Conservation (phyloP, 2,329 filamentous ascomycete genomes). For the Alternaria sp. region DNA sequence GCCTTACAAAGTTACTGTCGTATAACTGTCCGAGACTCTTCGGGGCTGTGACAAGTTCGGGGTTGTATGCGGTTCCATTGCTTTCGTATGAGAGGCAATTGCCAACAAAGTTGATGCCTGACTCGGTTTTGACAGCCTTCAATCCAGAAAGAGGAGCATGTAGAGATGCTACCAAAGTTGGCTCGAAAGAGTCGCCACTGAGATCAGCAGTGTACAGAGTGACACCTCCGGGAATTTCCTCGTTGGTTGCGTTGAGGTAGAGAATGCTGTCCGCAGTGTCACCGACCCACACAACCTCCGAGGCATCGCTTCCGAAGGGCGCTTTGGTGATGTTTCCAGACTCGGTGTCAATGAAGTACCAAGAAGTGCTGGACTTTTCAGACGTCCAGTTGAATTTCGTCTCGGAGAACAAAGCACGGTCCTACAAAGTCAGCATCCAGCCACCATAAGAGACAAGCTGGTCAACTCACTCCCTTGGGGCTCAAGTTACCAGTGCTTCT, state of each 20-base stretch:
- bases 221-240: slow-evolving; percentile 52
- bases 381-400: slow-evolving; percentile 46
- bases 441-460: background rate
- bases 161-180: slow-evolving; percentile 46
- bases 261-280: slow-evolving; percentile 60
- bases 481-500: slow-evolving; percentile 43
- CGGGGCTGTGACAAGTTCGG: slow-evolving; percentile 64
- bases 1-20: slow-evolving; percentile 75
- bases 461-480: slow-evolving; percentile 38
- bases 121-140: slow-evolving; percentile 51
- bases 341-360: slow-evolving; percentile 41
- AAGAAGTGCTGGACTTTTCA: slow-evolving; percentile 57
- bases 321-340: slow-evolving; percentile 43
- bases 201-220: slow-evolving; percentile 45
- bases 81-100: slow-evolving; percentile 67
- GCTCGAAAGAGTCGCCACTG: slow-evolving; percentile 30
- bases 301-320: slow-evolving; percentile 40
- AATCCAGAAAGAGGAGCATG: slow-evolving; percentile 58
- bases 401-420: slow-evolving; percentile 43
- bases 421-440: slow-evolving; percentile 23
- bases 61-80: slow-evolving; percentile 73
- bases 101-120: slow-evolving; percentile 56
- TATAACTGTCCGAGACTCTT: slow-evolving; percentile 73
- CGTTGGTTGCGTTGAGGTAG: slow-evolving; percentile 69
- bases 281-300: slow-evolving; percentile 45